phyloP scores from a whole-genome alignment of 441 rosid species.

The Erodium trifolium region DNA sequence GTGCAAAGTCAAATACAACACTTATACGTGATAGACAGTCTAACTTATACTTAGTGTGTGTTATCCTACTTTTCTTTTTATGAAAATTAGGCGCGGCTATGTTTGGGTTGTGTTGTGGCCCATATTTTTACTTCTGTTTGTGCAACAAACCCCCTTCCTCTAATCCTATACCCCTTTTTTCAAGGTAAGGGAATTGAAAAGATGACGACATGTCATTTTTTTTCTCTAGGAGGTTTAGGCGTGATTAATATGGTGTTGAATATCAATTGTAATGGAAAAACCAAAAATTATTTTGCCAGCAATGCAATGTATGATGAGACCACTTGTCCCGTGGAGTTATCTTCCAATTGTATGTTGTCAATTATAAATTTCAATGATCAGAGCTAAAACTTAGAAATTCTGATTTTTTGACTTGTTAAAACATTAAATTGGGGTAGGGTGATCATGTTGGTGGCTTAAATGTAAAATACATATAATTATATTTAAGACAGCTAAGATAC shows the following conservation, averaged over 20 bases:
- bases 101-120: background rate
- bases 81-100: background rate
- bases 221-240: background rate
- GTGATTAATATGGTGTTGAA: background rate
- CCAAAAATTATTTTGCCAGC: background rate
- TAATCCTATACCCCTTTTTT: background rate
- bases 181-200: background rate
- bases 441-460: background rate
- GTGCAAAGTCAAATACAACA: background rate
- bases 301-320: background rate
- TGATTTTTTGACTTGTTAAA: background rate
- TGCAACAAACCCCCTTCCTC: background rate
- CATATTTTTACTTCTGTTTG: background rate
- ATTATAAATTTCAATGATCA: background rate
- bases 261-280: constrained; percentile 1
- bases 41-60: background rate
- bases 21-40: background rate
- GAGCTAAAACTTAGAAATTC: background rate
- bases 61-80: too few species aligned
- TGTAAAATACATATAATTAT: background rate
- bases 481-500: background rate
- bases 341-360: background rate
- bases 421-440: background rate
- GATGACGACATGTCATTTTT: background rate
- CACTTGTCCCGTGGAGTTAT: background rate